These are phyloP conservation scores for Alternaria hordeiaustralica DNA, from an alignment of 2,329 filamentous ascomycete species.

Conservation along the genomic window DNA sequence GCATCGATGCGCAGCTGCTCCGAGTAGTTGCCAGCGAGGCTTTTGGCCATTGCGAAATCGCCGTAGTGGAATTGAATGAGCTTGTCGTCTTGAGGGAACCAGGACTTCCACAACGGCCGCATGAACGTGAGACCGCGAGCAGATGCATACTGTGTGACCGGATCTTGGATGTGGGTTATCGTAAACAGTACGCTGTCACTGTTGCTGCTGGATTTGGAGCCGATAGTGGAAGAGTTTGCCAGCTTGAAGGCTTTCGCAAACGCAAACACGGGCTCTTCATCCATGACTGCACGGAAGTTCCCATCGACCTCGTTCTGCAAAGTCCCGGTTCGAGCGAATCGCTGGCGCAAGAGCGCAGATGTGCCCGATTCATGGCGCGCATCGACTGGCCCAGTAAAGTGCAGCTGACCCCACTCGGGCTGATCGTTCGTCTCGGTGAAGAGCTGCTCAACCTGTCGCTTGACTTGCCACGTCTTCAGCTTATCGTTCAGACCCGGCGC, in stretches of 20 bases:
- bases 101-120: conserved; percentile 80
- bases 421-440: conserved; percentile 76
- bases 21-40: conserved; percentile 76
- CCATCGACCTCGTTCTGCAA: conserved; percentile 71
- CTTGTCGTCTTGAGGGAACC: conserved; percentile 68
- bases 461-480: conserved; percentile 72
- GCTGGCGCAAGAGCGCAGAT: conserved; percentile 68
- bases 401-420: conserved; percentile 82
- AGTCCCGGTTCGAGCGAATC: conserved; percentile 71
- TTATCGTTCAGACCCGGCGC: conserved; percentile 45
- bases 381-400: conserved; percentile 75
- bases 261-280: conserved; percentile 82
- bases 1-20: conserved; percentile 73
- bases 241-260: conserved; percentile 59
- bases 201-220: conserved; percentile 44
- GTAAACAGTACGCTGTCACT: conserved; percentile 70
- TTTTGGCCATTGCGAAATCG: conserved; percentile 70
- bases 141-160: conserved; percentile 79
- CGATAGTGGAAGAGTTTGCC: conserved; percentile 16
- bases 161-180: conserved; percentile 77
- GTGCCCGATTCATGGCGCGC: conserved; percentile 74
- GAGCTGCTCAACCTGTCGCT: conserved; percentile 67
- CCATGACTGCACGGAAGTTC: conserved; percentile 73
- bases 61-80: conserved; percentile 77
- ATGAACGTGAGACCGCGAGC: conserved; percentile 77